A percentile compares a stretch with the other conserved stretches of the same genome.
phyloP scores from a whole-genome alignment of 768 basidiomycete species.

The Butyriboletus loyo region DNA sequence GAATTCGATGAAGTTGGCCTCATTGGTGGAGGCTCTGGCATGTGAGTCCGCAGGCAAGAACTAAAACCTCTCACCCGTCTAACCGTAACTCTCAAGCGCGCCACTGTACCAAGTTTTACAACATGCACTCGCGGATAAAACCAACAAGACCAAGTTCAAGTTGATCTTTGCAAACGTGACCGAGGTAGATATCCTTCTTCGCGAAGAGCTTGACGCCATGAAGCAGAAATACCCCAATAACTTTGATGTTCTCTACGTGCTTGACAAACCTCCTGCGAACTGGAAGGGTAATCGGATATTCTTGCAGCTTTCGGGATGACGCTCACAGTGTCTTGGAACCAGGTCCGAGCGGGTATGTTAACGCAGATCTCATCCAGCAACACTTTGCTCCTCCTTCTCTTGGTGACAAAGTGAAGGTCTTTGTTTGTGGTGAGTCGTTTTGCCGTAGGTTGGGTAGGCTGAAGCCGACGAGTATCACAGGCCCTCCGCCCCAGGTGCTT shows the following conservation, averaged over 20 bases:
- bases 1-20: constrained; percentile 83
- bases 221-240: constrained; percentile 65
- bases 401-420: constrained; percentile 81
- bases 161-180: constrained; percentile 89
- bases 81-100: constrained; percentile 45
- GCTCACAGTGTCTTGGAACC: constrained; percentile 7
- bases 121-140: constrained; percentile 66
- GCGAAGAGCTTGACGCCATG: constrained; percentile 69
- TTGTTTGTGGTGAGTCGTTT: constrained; percentile 74
- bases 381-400: constrained; percentile 62
- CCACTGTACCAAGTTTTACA: constrained; percentile 81
- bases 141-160: constrained; percentile 93
- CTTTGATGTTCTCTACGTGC: constrained; percentile 80
- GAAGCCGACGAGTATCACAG: constrained; percentile 24
- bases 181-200: constrained; percentile 86
- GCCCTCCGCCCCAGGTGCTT: constrained; percentile 87
- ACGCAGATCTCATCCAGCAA: constrained; percentile 66
- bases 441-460: neutral
- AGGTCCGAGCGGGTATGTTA: constrained; percentile 76
- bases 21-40: constrained; percentile 93
- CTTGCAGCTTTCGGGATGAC: neutral
- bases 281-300: constrained; percentile 52
- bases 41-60: constrained; percentile 45
- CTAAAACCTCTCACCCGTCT: neutral
- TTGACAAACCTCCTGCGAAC: constrained; percentile 67